Conservation (phyloP, 257 asterid species). For the Buddleja alternifolia region DNA sequence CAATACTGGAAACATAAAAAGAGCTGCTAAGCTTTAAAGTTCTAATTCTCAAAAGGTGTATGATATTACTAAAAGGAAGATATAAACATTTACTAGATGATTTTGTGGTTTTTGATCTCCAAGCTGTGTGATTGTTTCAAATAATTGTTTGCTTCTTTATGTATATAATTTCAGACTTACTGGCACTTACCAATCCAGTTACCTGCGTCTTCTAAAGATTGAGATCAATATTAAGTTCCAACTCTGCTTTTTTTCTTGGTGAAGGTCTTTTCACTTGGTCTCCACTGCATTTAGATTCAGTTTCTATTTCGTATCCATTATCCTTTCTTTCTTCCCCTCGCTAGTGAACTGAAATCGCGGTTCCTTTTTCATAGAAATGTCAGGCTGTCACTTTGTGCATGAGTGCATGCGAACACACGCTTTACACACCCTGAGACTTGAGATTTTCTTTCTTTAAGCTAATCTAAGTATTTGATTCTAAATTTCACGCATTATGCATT, state of each 20-base stretch:
- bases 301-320: background rate
- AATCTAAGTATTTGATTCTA: conserved; percentile 21
- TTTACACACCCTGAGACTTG: background rate
- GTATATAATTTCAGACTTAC: conserved; percentile 11
- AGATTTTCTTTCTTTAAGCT: conserved; percentile 17
- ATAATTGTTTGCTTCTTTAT: background rate
- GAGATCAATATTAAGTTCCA: background rate
- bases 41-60: background rate
- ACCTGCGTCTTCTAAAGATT: background rate
- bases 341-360: background rate
- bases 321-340: background rate
- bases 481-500: conserved; percentile 11
- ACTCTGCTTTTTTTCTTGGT: conserved; percentile 5
- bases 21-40: background rate
- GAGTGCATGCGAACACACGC: too few species aligned
- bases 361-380: background rate
- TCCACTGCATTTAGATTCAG: conserved; percentile 12
- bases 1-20: background rate
- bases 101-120: background rate
- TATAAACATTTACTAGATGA: conserved; percentile 1
- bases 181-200: conserved; percentile 12
- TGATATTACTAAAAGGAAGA: conserved; percentile 12
- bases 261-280: conserved; percentile 18
- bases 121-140: background rate
- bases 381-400: background rate